Conservation (phyloP, 176 grass and related monocot genomes). For the Triticum dicoccoides region DNA sequence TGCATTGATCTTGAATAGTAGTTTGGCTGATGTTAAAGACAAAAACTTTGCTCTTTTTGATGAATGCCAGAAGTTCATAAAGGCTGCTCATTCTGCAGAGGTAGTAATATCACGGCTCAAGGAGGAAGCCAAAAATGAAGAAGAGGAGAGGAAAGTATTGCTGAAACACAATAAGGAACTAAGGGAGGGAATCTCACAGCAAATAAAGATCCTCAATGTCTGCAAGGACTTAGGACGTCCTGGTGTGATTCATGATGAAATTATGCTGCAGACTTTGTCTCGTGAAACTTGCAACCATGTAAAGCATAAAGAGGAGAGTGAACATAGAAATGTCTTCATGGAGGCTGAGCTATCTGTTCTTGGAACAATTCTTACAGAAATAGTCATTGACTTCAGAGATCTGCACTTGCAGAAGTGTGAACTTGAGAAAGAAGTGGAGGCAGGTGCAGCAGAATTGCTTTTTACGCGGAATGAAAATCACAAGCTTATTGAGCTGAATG, state of each 20-base stretch:
- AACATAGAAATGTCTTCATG: conserved; percentile 42
- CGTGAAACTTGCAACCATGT: conserved; percentile 41
- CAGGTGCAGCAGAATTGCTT: conserved; percentile 35
- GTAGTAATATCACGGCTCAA: conserved; percentile 40
- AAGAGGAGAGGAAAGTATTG: conserved; percentile 39
- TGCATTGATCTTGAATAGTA: conserved; percentile 57
- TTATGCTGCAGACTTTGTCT: conserved; percentile 39
- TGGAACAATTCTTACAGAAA: conserved; percentile 53
- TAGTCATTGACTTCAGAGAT: conserved; percentile 40
- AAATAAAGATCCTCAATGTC: conserved; percentile 43
- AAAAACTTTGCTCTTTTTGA: conserved; percentile 38
- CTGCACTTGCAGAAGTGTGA: conserved; percentile 44
- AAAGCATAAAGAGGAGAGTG: conserved; percentile 42
- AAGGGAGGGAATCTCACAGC: conserved; percentile 39
- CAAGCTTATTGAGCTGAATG: conserved; percentile 38
- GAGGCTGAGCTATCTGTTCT: conserved; percentile 63
- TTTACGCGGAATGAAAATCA: conserved; percentile 33
- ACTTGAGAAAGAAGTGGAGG: conserved; percentile 49
- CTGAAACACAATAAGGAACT: conserved; percentile 41
- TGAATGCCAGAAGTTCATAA: conserved; percentile 45
- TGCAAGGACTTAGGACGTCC: conserved; percentile 31
- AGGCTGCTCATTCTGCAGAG: conserved; percentile 36
- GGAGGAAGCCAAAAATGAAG: conserved; percentile 41
- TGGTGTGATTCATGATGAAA: conserved; percentile 53
- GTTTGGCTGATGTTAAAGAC: conserved; percentile 49